Evolutionary conservation across 2,329 filamentous ascomycete genomes (phyloP).

Genomic region (Ophiostoma pallidulum): DNA sequence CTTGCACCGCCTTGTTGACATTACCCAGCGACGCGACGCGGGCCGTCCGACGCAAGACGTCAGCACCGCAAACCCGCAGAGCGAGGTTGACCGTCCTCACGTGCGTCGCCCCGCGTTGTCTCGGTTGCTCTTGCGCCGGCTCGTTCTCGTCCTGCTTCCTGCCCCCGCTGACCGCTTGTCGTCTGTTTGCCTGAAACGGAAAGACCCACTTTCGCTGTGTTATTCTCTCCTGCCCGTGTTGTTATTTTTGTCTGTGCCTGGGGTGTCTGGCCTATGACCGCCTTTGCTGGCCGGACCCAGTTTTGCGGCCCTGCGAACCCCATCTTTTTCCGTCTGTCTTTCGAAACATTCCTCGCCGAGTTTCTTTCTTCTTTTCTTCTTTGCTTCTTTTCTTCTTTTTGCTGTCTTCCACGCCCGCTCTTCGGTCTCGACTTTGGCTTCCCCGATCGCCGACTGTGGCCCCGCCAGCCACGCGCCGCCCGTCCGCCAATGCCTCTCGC

Average conservation of each 20-base stretch:
- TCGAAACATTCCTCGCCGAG: slow-evolving; percentile 4
- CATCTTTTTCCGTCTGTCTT: neutral
- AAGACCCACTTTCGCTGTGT: slow-evolving; percentile 4
- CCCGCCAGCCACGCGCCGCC: too few relatives aligned
- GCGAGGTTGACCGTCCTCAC: too few relatives aligned
- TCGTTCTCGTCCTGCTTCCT: too few relatives aligned
- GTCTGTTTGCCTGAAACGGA: slow-evolving; percentile 4
- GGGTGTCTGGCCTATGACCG: slow-evolving; percentile 1
- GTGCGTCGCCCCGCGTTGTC: too few relatives aligned
- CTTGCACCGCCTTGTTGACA: slow-evolving; percentile 2
- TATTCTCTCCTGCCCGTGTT: neutral
- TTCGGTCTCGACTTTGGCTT: neutral
- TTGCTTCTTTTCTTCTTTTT: neutral
- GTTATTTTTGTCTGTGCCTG: slow-evolving; percentile 7
- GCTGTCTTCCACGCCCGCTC: neutral
- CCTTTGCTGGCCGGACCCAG: slow-evolving; percentile 8
- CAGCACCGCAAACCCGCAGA: too few relatives aligned
- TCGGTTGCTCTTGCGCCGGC: too few relatives aligned
- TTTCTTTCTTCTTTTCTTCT: neutral
- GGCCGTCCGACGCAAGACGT: neutral
- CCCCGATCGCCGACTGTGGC: neutral
- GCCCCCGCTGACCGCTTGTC: neutral
- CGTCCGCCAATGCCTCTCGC: slow-evolving; percentile 2
- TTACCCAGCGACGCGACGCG: slow-evolving; percentile 1
- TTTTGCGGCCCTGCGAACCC: slow-evolving; percentile 1